Evolutionary conservation across 1,284 basidiomycete genomes (phyloP).

Genomic region (Coniophora puteana): DNA sequence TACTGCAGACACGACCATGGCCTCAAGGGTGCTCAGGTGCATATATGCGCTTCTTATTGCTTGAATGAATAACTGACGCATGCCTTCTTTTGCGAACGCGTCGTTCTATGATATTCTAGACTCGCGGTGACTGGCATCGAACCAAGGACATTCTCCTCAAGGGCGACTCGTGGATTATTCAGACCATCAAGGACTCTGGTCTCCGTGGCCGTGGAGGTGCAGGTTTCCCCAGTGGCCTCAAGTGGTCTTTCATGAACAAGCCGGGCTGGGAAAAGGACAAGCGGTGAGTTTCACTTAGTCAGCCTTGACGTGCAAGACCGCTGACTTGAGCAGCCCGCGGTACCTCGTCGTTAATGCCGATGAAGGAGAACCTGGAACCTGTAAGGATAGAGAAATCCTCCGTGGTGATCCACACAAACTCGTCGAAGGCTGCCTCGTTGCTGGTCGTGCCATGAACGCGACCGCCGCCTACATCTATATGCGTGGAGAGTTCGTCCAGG

Average conservation of each 20-base stretch:
- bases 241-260: slow-evolving; percentile 99
- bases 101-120: too few species aligned
- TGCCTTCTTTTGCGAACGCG: background rate
- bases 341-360: slow-evolving; percentile 99
- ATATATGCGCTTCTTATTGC: background rate
- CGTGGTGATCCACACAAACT: slow-evolving; percentile 98
- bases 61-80: background rate
- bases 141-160: slow-evolving; percentile 96
- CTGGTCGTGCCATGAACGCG: slow-evolving; percentile 98
- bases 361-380: slow-evolving; percentile 98
- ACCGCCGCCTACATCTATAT: slow-evolving; percentile 99
- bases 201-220: slow-evolving; percentile 96
- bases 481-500: slow-evolving; percentile 97
- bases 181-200: slow-evolving; percentile 94
- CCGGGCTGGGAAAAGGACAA: slow-evolving; percentile 96
- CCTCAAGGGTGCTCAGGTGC: slow-evolving; percentile 70
- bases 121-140: slow-evolving; percentile 95
- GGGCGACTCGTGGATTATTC: slow-evolving; percentile 97
- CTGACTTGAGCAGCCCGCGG: slow-evolving; percentile 58
- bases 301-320: background rate
- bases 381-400: slow-evolving; percentile 98
- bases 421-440: slow-evolving; percentile 95
- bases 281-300: slow-evolving; percentile 43
- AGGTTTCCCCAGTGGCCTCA: slow-evolving; percentile 95
- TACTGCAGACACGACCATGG: slow-evolving; percentile 85